A percentile compares a stretch with the other conserved stretches of the same genome.
Conservation (phyloP, 805 yeast species). For the Candida suzukii region DNA sequence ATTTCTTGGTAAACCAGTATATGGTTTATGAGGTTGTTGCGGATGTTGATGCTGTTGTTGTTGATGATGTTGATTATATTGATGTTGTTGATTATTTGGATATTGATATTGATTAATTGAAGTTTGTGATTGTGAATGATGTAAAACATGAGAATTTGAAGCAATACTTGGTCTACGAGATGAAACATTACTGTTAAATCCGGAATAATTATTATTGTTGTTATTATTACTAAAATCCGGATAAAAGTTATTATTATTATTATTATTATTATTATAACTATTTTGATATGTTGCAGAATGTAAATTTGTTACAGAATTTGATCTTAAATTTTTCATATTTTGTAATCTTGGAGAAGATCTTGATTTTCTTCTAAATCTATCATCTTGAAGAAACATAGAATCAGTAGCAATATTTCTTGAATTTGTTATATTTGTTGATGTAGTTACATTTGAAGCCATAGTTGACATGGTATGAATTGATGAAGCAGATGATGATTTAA, state of each 20-base stretch:
- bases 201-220: not conserved
- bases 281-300: no score
- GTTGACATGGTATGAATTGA: slow-evolving; percentile 17
- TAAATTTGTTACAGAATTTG: slow-evolving; percentile 12
- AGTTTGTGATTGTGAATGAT: slow-evolving; percentile 1
- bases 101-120: slow-evolving; percentile 1
- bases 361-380: slow-evolving; percentile 32
- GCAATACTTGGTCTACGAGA: not conserved
- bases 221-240: not conserved
- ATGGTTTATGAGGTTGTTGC: not conserved
- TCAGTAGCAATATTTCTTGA: slow-evolving; percentile 33
- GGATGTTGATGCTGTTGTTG: not conserved
- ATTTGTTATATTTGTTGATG: slow-evolving; percentile 3
- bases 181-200: not conserved
- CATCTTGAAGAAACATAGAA: slow-evolving; percentile 27
- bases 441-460: slow-evolving; percentile 1
- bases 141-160: not conserved
- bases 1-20: not conserved
- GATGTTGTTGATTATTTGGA: not conserved
- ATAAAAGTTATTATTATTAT: not conserved
- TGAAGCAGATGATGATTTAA: no score
- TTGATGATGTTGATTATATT: not conserved
- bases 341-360: slow-evolving; percentile 18
- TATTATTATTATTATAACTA: slow-evolving; percentile 1
- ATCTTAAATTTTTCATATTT: slow-evolving; percentile 5